Evolutionary conservation across 805 yeast species (phyloP).

Genomic region (Sungouiella thailandica): DNA sequence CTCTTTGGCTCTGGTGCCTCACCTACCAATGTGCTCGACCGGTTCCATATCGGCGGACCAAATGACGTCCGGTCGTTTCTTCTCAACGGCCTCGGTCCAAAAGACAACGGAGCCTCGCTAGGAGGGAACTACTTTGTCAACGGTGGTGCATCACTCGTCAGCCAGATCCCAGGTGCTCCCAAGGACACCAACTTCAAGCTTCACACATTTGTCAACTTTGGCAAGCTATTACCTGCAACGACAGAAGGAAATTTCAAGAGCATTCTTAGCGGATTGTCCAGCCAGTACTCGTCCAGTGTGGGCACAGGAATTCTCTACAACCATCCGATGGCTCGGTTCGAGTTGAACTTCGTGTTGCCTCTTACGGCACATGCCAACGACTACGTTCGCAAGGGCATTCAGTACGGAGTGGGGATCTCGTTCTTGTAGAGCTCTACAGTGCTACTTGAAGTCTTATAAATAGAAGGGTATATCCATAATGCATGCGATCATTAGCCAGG

Average conservation of each 20-base stretch:
- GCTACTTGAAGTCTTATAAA: too few relatives aligned
- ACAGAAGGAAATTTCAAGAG: slow-evolving; percentile 4
- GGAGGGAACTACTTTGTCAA: slow-evolving; percentile 50
- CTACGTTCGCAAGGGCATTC: slow-evolving; percentile 46
- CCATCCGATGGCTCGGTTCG: slow-evolving; percentile 57
- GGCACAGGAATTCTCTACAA: slow-evolving; percentile 50
- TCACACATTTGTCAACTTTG: slow-evolving; percentile 46
- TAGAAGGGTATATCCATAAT: too few relatives aligned
- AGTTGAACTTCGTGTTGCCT: slow-evolving; percentile 52
- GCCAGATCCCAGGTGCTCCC: slow-evolving; percentile 38
- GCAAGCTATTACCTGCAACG: slow-evolving; percentile 34
- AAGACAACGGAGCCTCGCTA: slow-evolving; percentile 41
- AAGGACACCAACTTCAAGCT: slow-evolving; percentile 43
- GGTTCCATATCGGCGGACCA: slow-evolving; percentile 56
- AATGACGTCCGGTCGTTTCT: slow-evolving; percentile 52
- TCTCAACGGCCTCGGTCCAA: slow-evolving; percentile 53
- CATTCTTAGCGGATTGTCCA: slow-evolving; percentile 5
- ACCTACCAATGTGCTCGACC: slow-evolving; percentile 50
- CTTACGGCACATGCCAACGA: slow-evolving; percentile 42
- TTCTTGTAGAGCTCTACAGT: slow-evolving; percentile 39
- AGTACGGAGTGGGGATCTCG: slow-evolving; percentile 57
- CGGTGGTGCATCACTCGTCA: slow-evolving; percentile 42
- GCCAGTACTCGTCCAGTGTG: slow-evolving; percentile 30
- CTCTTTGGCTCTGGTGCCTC: slow-evolving; percentile 19
- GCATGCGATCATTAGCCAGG: too few relatives aligned